Evolutionary conservation across 768 basidiomycete species (phyloP).

Genomic region (Leucocoprinus leucothites): DNA sequence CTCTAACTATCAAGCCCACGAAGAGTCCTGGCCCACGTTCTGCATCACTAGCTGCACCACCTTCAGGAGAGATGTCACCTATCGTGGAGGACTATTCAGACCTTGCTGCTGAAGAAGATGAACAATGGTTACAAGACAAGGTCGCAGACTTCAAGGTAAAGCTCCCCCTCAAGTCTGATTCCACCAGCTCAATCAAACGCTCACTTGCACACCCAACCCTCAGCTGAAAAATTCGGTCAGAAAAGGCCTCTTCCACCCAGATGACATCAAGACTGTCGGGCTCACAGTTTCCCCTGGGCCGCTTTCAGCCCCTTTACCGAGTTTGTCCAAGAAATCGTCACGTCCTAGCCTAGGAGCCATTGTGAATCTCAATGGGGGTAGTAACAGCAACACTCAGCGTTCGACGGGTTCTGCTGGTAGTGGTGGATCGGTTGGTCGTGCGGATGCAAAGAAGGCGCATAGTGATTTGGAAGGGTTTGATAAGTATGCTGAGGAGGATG

Average conservation of each 20-base stretch:
- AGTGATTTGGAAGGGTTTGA: conserved; percentile 80
- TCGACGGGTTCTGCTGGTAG: conserved; percentile 26
- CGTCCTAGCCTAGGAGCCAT: conserved; percentile 41
- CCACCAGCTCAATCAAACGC: not conserved
- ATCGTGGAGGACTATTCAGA: conserved; percentile 94
- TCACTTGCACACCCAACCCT: not conserved
- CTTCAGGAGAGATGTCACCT: conserved; percentile 57
- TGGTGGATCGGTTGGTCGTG: conserved; percentile 56
- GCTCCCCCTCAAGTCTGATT: no score
- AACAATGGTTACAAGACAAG: conserved; percentile 64
- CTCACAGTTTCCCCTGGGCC: conserved; percentile 56
- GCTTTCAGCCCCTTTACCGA: conserved; percentile 64
- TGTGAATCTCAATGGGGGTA: conserved; percentile 1
- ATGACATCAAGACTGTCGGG: conserved; percentile 80
- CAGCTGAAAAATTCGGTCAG: conserved; percentile 69
- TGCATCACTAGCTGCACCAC: conserved; percentile 56
- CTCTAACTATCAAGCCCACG: conserved; percentile 74
- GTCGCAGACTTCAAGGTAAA: conserved; percentile 81
- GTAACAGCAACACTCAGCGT: conserved; percentile 20
- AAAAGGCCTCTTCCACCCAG: conserved; percentile 83
- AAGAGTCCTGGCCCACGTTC: conserved; percentile 56
- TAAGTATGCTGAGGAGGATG: conserved; percentile 82
- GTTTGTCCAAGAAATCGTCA: conserved; percentile 48
- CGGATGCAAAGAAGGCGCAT: conserved; percentile 48
- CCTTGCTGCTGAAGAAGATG: conserved; percentile 76